Base-by-base conservation (phyloP, 2,329 filamentous ascomycete genomes). In the Metarhizium rileyi region DNA sequence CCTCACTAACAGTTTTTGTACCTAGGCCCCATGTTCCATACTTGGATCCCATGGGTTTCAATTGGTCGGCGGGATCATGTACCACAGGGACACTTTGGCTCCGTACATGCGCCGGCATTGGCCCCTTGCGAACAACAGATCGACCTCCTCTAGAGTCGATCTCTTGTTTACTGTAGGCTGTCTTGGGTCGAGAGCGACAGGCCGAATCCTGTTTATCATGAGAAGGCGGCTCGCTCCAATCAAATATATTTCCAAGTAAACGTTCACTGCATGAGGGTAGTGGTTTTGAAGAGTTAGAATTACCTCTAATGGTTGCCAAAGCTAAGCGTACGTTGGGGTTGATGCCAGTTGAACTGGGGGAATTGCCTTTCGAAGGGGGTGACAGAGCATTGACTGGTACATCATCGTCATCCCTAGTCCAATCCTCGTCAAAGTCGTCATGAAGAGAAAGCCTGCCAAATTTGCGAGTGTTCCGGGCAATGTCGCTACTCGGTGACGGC, bases 21-120 rank as follows among this genome's bases (percentile, higher is more conserved):
- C 84, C 81, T 40, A 89, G 70, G 2, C 86, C 86, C 87, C 87
- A 91, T 1, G 87, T 90, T 41, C 87, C 85, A 60, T 89, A 91
- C 59, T 90, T 90, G 48, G 76, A 70, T 2, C 68, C 77, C n/a
- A 78, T 53, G 60, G 65, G 72, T 64, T 69, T 85, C 60, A 64
- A 66, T 61, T 65, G 75, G 63, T 76, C 84, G 53, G 66, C 72
- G 66, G 58, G 67, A 58, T 89, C 86, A 30, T 83, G 83, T 3
- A 81, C 76, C 14, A 87, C 77, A 4, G 87, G 87, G 2, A 91
- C 86, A 63, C 87, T 91, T 63, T 90, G 86, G 62, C 87, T 91
- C 54, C 87, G 80, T 43, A 88, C 77, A 63, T 91, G 87, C 49
- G 81, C 76, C 14, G 79, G 80, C 51, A 75, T 79, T n/a, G 84